phyloP scores from a whole-genome alignment of 2,329 filamentous ascomycete genomes.

The Botryotinia convoluta region DNA sequence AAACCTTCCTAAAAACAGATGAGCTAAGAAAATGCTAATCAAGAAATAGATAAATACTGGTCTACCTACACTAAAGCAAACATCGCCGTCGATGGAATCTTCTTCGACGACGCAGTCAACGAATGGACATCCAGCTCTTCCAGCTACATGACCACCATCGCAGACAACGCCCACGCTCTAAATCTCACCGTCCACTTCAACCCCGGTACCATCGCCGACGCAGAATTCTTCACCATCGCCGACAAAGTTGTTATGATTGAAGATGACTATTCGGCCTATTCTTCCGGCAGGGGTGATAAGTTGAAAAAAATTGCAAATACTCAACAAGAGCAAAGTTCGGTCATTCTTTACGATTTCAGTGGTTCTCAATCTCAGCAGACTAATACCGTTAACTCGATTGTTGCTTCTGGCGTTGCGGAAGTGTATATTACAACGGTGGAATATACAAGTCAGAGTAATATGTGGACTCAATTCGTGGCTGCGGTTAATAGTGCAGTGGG shows the following conservation, averaged over 20 bases:
- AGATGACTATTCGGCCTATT: not conserved
- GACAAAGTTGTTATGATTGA: conserved; percentile 15
- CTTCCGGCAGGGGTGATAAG: not conserved
- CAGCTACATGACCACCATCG: not conserved
- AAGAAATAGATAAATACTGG: conserved; percentile 15
- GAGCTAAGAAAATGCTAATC: not conserved
- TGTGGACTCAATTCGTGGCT: conserved; percentile 1
- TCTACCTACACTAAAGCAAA: conserved; percentile 10
- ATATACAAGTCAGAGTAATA: conserved; percentile 4
- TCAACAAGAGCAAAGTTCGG: not conserved
- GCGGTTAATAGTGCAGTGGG: not conserved
- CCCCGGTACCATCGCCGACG: not conserved
- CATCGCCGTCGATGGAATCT: conserved; percentile 6
- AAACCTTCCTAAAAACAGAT: too few species aligned
- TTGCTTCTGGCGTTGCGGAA: not conserved
- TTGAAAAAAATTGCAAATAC: not conserved
- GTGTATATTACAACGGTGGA: conserved; percentile 8
- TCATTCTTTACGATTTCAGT: conserved; percentile 8
- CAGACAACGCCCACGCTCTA: not conserved
- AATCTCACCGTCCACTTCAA: conserved; percentile 15
- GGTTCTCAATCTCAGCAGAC: not conserved
- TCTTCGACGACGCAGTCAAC: conserved; percentile 14
- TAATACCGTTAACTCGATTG: not conserved
- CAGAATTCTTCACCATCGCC: conserved; percentile 2
- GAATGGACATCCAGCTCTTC: not conserved